Evolutionary conservation across 1,284 basidiomycete genomes (phyloP), one percentile per base, ranked within the genome.

Genomic region (Wolfiporia cocos): DNA sequence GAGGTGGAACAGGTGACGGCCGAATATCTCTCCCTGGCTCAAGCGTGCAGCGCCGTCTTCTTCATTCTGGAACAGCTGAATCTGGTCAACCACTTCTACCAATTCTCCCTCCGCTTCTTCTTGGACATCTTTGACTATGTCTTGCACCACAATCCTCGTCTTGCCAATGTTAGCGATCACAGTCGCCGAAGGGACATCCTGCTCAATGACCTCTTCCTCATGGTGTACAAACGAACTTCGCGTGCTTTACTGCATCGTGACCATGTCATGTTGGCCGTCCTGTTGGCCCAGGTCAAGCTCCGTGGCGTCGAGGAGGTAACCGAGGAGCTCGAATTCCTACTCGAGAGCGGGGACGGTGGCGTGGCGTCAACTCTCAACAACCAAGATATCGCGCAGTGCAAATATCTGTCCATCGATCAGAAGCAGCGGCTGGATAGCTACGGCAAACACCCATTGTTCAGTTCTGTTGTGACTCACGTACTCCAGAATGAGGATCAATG

Each of bases 71-170:
- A 98, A 59, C 94, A 97, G 58, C 76, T 99, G 38, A 86, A 92
- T 56, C 74, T 88, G 40, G 81, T 98, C 67, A 92, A 96, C 58
- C 95, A 98, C 67, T 99, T 99, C 70, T 99, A 99, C 62, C 92
- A 98, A 63, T 99, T 99, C 73, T 98, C 95, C 1, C 76, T 99
- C 39, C 84, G 78, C 32, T 98, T 96, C 74, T 99, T 99, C 85
- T 79, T 98, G 48, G 93, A 97, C 61, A 95, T 99, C 55, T 99
- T 99, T 66, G 92, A 98, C 68, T 91, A 87, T 53, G 82, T 98
- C 43, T 76, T 99, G 6, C 85, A 87, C 49, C 84, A 89, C 55
- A 98, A 98, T 61, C 92, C 93, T 6, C 87, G 92, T 61, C 74
- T 97, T 48, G 79, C 79, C 58, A 79, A 76, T 48, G 71, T 96